Percentiles rank a stretch among this genome's conserved stretches.
Evolutionary conservation across 2,329 filamentous ascomycete species (phyloP).

Genomic region (Nigrospora osmanthi): DNA sequence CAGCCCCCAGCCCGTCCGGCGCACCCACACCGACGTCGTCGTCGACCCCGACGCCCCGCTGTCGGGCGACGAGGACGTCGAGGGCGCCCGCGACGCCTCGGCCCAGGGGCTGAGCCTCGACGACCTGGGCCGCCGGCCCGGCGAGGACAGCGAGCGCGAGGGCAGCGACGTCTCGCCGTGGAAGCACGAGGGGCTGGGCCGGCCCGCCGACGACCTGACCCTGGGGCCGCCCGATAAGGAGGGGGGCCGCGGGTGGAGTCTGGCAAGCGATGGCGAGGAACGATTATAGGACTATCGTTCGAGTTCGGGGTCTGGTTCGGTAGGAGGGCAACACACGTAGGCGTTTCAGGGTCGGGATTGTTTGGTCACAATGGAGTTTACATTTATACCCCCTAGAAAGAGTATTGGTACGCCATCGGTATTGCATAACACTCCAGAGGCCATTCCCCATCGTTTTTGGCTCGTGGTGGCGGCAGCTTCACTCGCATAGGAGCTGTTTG

Average conservation of each 20-base stretch:
- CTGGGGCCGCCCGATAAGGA: conserved; percentile 8
- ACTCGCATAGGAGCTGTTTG: too few species aligned
- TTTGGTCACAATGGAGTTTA: too few species aligned
- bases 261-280: not conserved
- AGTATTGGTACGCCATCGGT: too few species aligned
- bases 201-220: not conserved
- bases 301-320: too few species aligned
- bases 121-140: not conserved
- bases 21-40: conserved; percentile 18
- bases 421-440: too few species aligned
- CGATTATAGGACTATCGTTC: too few species aligned
- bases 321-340: too few species aligned
- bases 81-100: conserved; percentile 3
- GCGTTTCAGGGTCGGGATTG: too few species aligned
- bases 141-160: conserved; percentile 8
- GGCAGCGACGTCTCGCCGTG: conserved; percentile 9
- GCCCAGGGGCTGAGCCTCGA: conserved; percentile 3
- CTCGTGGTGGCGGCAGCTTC: too few species aligned
- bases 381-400: too few species aligned
- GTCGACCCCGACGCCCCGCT: conserved; percentile 23
- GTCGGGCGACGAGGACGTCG: conserved; percentile 7
- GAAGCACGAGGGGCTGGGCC: conserved; percentile 12
- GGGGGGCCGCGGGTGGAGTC: conserved; percentile 4
- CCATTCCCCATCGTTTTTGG: too few species aligned
- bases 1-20: conserved; percentile 44